Conservation (phyloP, 352 stramenopile species). For the Globisporangium cylindrosporum region DNA sequence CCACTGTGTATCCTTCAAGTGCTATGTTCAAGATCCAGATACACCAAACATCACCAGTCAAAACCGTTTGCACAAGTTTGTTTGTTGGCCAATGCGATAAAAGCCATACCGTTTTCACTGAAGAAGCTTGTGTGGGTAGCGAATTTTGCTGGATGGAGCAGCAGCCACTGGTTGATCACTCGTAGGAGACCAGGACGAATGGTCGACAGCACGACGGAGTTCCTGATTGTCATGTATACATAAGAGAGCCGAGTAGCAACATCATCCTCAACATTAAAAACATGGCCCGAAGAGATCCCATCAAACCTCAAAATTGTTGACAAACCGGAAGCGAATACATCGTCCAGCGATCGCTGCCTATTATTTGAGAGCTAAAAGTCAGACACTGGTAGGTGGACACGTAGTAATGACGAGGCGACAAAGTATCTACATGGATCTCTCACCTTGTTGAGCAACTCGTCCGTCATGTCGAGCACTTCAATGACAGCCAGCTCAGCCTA, state of each 20-base stretch:
- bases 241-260: background rate
- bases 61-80: no score
- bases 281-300: no score
- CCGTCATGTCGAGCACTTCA: background rate
- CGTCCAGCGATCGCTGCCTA: slow-evolving; percentile 10
- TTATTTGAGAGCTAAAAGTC: no score
- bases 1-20: slow-evolving; percentile 4
- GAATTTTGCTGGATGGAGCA: slow-evolving; percentile 9
- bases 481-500: slow-evolving; percentile 26
- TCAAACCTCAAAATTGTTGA: background rate
- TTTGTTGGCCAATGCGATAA: no score
- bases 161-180: slow-evolving; percentile 35
- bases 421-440: no score
- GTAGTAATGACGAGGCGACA: background rate
- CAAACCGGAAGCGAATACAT: slow-evolving; percentile 18
- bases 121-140: slow-evolving; percentile 2
- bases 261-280: no score
- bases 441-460: slow-evolving; percentile 4
- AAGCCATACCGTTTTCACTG: background rate
- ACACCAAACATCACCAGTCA: background rate
- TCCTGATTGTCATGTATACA: slow-evolving; percentile 13
- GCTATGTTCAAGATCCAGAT: background rate
- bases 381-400: no score
- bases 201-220: slow-evolving; percentile 30
- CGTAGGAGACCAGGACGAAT: slow-evolving; percentile 31